Evolutionary conservation across 176 grass and related monocot species (phyloP).

Genomic region (Rhynchospora pubera): DNA sequence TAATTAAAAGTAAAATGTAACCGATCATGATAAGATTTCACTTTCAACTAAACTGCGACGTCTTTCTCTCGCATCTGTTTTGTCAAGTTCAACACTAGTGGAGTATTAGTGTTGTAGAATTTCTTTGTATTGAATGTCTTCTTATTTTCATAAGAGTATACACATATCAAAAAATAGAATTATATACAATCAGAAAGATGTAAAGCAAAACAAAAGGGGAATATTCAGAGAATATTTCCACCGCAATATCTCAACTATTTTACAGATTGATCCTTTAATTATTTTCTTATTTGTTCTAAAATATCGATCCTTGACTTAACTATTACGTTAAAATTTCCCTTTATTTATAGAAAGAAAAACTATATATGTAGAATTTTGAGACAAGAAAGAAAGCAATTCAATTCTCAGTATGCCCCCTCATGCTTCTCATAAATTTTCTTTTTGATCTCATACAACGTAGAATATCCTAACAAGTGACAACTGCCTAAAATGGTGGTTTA

Average conservation of each 20-base stretch:
- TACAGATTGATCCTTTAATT: background rate
- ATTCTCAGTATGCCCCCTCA: no score
- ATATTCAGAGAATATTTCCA: background rate
- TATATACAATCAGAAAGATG: background rate
- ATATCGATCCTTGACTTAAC: background rate
- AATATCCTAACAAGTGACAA: background rate
- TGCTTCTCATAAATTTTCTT: no score
- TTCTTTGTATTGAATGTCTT: background rate
- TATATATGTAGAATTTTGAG: background rate
- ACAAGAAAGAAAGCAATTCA: background rate
- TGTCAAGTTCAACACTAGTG: background rate
- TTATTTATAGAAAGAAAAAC: background rate
- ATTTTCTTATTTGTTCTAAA: background rate
- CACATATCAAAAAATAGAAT: background rate
- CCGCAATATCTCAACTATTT: background rate
- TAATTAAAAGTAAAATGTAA: background rate
- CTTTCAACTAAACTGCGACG: background rate
- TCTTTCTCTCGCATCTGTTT: background rate
- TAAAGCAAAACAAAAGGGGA: background rate
- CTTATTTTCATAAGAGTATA: background rate
- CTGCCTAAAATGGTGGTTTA: background rate
- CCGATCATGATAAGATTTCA: slow-evolving; percentile 11
- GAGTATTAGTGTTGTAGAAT: background rate
- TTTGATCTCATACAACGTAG: no score
- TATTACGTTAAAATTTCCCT: background rate